Evolutionary conservation across 2,329 filamentous ascomycete genomes (phyloP), one percentile per base, ranked within the genome.

Genomic region (Neophaeococcomyces mojaviensis): DNA sequence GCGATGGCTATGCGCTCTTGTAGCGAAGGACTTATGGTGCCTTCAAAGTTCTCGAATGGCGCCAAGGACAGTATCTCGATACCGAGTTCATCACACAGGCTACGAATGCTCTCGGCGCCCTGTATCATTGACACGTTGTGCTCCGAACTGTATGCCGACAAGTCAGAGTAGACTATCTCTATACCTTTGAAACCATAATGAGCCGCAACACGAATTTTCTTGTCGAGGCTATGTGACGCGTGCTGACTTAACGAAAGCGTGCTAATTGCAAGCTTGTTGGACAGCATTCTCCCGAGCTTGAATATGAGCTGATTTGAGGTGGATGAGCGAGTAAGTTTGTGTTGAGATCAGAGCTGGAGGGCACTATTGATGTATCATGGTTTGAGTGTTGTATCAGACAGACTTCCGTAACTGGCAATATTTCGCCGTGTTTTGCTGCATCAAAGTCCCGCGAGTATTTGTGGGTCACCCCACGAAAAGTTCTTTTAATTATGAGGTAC

Each of bases 81-180:
- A 20, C 52, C 38, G 20, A 62, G 51, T 2, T 55, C 39, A 30
- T 54, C 47, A 49, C 63, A 67, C 35, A 87, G 70, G 0, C 65
- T 58, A 20, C 70, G 70, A 48, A 86, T 74, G 39, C 73, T 64
- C 2, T 64, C 60, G 20, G 84, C 82, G 1, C 82, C 83, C 4
- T 68, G 58, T 16, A 84, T 56, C 32, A 81, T 71, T 53, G 71
- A 72, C 8, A 68, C 58, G 12, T 64, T 55, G 2, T 63, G 65
- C 1, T 70, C 62, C 2, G 28, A 40, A 52, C 81, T 77, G 15
- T 83, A 59, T 56, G 79, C 77, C 48, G 77, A 68, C 2, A 89
- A 72, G 60, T 90, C 86, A 58, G 88, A 84, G 62, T 83, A 80
- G 68, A 87, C 88, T 15, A 88, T 71, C 61, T 89, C 86, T 52